Percentiles rank a stretch among this genome's conserved stretches.
phyloP scores from a whole-genome alignment of 2,329 filamentous ascomycete species.

The Drechslerella dactyloides region DNA sequence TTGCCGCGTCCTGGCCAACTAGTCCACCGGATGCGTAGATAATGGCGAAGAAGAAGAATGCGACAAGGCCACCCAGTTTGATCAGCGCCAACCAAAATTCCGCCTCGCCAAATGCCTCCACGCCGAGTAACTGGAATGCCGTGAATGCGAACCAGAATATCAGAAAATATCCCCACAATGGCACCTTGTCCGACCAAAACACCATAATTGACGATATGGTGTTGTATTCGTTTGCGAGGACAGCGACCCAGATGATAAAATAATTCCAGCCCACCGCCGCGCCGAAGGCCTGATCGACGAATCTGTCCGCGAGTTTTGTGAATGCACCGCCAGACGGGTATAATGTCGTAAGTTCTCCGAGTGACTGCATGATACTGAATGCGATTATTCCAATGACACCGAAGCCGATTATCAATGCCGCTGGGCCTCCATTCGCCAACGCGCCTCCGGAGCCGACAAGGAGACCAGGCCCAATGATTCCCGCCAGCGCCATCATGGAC shows the following conservation, averaged over 20 bases:
- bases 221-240: constrained; percentile 74
- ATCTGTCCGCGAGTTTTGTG: constrained; percentile 75
- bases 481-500: constrained; percentile 59
- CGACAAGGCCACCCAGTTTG: constrained; percentile 76
- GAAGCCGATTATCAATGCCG: constrained; percentile 75
- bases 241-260: constrained; percentile 79
- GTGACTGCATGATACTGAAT: constrained; percentile 60
- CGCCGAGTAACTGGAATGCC: constrained; percentile 72
- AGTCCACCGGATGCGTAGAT: constrained; percentile 74
- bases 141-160: constrained; percentile 76
- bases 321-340: constrained; percentile 79
- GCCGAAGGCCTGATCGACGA: constrained; percentile 74
- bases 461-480: constrained; percentile 71
- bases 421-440: constrained; percentile 72
- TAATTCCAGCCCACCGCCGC: constrained; percentile 85
- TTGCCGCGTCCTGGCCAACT: constrained; percentile 65
- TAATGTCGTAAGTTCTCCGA: constrained; percentile 75
- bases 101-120: constrained; percentile 75
- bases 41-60: constrained; percentile 77
- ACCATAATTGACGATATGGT: constrained; percentile 76
- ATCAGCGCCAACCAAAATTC: constrained; percentile 80
- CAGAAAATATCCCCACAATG: constrained; percentile 72
- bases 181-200: constrained; percentile 70
- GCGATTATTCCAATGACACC: constrained; percentile 74
- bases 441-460: constrained; percentile 75